Conservation (phyloP, 441 rosid genomes). For the Adansonia grandidieri region DNA sequence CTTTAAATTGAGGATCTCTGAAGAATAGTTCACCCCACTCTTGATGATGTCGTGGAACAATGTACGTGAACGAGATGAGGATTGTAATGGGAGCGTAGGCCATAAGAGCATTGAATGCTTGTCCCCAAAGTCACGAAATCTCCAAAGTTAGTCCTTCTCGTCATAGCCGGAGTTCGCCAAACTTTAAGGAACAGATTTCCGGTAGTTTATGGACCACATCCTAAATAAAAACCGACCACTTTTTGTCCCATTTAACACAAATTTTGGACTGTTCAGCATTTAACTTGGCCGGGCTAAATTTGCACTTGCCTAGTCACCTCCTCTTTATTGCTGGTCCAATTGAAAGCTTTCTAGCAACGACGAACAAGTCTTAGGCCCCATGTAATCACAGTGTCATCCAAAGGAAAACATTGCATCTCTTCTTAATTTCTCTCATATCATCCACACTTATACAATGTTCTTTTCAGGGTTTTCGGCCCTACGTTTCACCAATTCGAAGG, state of each 20-base stretch:
- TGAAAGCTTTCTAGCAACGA: neutral
- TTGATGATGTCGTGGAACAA: neutral
- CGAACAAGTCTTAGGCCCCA: constrained; percentile 17
- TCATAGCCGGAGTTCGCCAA: neutral
- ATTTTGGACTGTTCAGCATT: neutral
- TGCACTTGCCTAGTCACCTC: neutral
- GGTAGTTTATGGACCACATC: neutral
- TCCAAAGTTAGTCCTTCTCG: neutral
- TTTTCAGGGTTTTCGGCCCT: neutral
- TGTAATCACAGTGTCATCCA: constrained; percentile 5
- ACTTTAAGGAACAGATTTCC: constrained; percentile 20
- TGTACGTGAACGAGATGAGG: neutral
- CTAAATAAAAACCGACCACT: neutral
- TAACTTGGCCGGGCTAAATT: constrained; percentile 5
- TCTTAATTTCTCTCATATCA: neutral
- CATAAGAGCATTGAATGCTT: neutral
- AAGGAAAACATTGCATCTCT: neutral
- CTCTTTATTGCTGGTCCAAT: neutral
- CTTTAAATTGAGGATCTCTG: neutral
- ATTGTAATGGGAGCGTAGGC: neutral
- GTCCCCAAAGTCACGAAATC: neutral
- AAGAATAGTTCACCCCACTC: neutral
- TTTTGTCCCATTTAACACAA: neutral
- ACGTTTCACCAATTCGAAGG: neutral
- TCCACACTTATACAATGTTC: neutral